These are phyloP conservation scores for Magnolia kwangsiensis DNA, from an alignment of 164 flowering plant genomes.

Conservation along the genomic window DNA sequence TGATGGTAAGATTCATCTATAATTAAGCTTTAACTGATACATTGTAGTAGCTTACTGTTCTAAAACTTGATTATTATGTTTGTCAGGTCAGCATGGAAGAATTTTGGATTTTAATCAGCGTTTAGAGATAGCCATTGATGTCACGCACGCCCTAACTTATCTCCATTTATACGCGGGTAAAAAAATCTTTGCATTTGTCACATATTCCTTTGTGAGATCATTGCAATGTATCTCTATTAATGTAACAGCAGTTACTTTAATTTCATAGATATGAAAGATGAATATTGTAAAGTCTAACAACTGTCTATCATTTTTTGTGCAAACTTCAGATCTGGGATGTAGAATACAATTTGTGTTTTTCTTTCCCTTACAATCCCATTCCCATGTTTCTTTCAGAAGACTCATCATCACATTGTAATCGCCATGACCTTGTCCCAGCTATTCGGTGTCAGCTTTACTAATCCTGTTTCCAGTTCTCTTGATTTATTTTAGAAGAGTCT, in stretches of 20 bases:
- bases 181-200: background rate
- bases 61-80: slow-evolving; percentile 2
- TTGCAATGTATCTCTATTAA: background rate
- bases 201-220: background rate
- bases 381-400: no score
- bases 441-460: no score
- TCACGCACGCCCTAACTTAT: slow-evolving; percentile 89
- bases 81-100: slow-evolving; percentile 69
- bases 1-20: slow-evolving; percentile 62
- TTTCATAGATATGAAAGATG: background rate
- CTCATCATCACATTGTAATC: no score
- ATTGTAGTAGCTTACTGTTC: background rate
- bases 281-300: background rate
- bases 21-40: background rate
- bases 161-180: slow-evolving; percentile 81
- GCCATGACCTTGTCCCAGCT: no score
- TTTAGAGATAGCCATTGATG: slow-evolving; percentile 82
- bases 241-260: background rate
- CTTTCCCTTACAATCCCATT: no score
- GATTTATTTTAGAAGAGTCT: no score
- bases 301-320: no score
- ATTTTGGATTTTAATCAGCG: slow-evolving; percentile 85
- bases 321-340: no score
- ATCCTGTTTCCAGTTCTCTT: no score
- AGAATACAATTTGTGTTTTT: no score